phyloP scores from a whole-genome alignment of 164 flowering plant species.

The Magnolia changhungtana region DNA sequence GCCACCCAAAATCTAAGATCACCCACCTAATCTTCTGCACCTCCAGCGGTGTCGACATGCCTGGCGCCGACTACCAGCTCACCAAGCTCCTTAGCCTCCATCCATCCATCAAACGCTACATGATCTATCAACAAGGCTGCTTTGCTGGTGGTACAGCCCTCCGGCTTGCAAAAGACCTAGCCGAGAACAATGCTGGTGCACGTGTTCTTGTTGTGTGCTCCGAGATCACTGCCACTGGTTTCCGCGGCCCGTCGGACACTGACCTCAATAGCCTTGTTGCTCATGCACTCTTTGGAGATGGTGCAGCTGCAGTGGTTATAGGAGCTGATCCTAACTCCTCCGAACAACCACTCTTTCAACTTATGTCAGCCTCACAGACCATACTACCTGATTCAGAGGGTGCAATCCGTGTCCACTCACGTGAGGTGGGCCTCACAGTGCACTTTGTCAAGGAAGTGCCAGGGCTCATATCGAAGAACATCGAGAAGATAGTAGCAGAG shows the following conservation, averaged over 20 bases:
- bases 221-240: conserved; percentile 31
- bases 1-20: not conserved
- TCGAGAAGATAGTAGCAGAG: conserved; percentile 9
- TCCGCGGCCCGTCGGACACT: not conserved
- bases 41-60: not conserved
- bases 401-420: conserved; percentile 10
- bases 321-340: not conserved
- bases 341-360: conserved; percentile 12
- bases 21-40: not conserved
- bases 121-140: not conserved
- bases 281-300: conserved; percentile 24
- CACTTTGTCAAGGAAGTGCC: conserved; percentile 16
- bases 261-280: not conserved
- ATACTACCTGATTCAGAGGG: conserved; percentile 11
- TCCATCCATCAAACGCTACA: not conserved
- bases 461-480: conserved; percentile 15
- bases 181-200: not conserved
- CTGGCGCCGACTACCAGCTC: not conserved
- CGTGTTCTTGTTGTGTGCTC: conserved; percentile 13
- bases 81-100: not conserved
- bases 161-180: not conserved
- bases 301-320: conserved; percentile 21
- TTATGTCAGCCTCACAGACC: conserved; percentile 13
- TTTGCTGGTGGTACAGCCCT: not conserved
- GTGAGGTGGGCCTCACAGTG: conserved; percentile 17